Evolutionary conservation across 352 stramenopile genomes (phyloP).

Genomic region (Pythium monospermum): DNA sequence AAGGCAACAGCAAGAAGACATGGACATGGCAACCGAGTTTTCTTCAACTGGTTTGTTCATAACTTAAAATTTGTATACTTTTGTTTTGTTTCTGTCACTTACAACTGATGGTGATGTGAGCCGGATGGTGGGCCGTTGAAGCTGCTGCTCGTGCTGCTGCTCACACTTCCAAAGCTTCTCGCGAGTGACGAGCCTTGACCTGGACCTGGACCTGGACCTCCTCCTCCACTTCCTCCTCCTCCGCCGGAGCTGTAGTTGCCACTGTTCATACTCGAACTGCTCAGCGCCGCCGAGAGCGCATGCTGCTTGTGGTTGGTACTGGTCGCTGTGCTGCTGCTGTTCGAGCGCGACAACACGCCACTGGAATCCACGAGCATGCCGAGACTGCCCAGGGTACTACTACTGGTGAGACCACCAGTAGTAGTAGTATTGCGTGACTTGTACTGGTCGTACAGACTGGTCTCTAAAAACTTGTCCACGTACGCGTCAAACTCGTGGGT

Average conservation of each 20-base stretch:
- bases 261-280: too few relatives aligned
- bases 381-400: too few relatives aligned
- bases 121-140: constrained; percentile 18
- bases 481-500: constrained; percentile 80
- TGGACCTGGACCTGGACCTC: constrained; percentile 13
- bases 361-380: too few relatives aligned
- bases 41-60: constrained; percentile 1
- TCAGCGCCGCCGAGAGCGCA: too few relatives aligned
- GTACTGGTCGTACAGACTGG: constrained; percentile 41
- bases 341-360: constrained; percentile 13
- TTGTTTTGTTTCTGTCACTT: background rate
- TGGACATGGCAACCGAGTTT: too few relatives aligned
- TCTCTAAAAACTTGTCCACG: constrained; percentile 63
- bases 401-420: background rate
- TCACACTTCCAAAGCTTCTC: constrained; percentile 51
- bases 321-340: constrained; percentile 12
- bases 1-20: background rate
- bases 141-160: constrained; percentile 48
- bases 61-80: background rate
- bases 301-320: too few relatives aligned
- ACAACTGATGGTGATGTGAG: constrained; percentile 21
- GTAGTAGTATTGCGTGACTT: constrained; percentile 15
- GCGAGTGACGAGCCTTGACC: constrained; percentile 14
- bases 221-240: constrained; percentile 16
- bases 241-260: background rate